Evolutionary conservation across 345 rosid species (phyloP).

Genomic region (Atalantia buxifolia): DNA sequence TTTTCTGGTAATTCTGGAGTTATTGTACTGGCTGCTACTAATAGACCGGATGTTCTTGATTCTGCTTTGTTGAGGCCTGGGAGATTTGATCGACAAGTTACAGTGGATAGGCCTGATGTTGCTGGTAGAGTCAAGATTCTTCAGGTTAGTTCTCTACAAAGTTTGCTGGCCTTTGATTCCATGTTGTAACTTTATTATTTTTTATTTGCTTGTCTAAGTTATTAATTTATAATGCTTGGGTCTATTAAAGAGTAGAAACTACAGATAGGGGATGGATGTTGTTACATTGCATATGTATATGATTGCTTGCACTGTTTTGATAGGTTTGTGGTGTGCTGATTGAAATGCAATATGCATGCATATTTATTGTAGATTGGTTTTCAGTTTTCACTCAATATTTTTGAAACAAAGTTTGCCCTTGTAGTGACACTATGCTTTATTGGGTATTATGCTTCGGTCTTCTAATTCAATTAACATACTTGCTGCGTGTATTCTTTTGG

Average conservation of each 20-base stretch:
- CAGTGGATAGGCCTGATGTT: slow-evolving; percentile 87
- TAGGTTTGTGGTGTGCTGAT: not conserved
- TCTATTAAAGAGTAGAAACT: not conserved
- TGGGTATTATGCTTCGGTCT: not conserved
- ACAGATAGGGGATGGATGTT: not conserved
- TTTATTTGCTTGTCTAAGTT: not conserved
- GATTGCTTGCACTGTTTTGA: not conserved
- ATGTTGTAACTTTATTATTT: not conserved
- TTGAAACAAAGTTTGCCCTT: not conserved
- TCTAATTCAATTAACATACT: not conserved
- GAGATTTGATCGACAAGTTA: slow-evolving; percentile 87
- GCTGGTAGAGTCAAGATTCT: slow-evolving; percentile 91
- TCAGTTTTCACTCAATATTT: not conserved
- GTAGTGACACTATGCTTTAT: not conserved
- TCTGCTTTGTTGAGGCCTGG: slow-evolving; percentile 84
- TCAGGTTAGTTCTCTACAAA: slow-evolving; percentile 45
- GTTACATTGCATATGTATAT: not conserved
- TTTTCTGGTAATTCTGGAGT: slow-evolving; percentile 87
- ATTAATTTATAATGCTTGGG: not conserved
- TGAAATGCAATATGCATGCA: not conserved
- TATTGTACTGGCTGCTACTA: slow-evolving; percentile 88
- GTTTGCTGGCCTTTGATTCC: not conserved
- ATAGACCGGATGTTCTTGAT: slow-evolving; percentile 85
- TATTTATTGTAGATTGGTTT: not conserved
- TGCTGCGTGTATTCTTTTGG: not conserved